Conservation (phyloP, 306 rosid species). For the Rosa lucieae region DNA sequence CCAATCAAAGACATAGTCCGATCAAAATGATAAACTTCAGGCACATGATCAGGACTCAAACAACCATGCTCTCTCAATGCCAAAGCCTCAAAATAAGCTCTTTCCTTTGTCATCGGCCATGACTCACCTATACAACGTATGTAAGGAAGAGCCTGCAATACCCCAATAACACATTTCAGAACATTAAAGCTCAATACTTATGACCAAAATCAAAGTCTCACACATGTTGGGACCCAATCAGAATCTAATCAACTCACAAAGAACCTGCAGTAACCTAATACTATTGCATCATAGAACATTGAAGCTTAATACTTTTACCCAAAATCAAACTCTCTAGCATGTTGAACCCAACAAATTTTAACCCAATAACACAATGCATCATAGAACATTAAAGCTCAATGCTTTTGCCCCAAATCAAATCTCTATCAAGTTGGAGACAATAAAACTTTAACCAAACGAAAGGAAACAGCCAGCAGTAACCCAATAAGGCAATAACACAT, state of each 20-base stretch:
- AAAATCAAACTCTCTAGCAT: not conserved
- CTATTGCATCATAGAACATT: not conserved
- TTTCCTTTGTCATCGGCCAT: conserved; percentile 93
- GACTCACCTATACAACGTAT: conserved; percentile 86
- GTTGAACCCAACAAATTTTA: not conserved
- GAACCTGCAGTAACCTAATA: not conserved
- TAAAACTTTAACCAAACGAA: too few species aligned
- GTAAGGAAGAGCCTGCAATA: conserved; percentile 77
- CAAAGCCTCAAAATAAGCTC: conserved; percentile 84
- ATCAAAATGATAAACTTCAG: conserved; percentile 82
- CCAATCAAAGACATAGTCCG: conserved; percentile 79
- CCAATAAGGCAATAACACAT: too few species aligned
- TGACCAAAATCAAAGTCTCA: not conserved
- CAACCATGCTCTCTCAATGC: conserved; percentile 45
- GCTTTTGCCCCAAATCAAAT: too few species aligned
- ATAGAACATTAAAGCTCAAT: too few species aligned
- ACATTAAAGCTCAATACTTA: not conserved
- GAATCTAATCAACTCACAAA: not conserved
- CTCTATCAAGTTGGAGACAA: too few species aligned
- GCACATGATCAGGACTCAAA: conserved; percentile 59
- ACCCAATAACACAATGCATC: too few species aligned
- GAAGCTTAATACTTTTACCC: not conserved
- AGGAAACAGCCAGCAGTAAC: too few species aligned
- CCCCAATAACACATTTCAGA: not conserved
- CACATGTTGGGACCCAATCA: too few species aligned